Evolutionary conservation across 371 early-diverging fungal species (phyloP), one percentile per base, ranked within the genome.

Genomic region (Haplosporangium sp.): DNA sequence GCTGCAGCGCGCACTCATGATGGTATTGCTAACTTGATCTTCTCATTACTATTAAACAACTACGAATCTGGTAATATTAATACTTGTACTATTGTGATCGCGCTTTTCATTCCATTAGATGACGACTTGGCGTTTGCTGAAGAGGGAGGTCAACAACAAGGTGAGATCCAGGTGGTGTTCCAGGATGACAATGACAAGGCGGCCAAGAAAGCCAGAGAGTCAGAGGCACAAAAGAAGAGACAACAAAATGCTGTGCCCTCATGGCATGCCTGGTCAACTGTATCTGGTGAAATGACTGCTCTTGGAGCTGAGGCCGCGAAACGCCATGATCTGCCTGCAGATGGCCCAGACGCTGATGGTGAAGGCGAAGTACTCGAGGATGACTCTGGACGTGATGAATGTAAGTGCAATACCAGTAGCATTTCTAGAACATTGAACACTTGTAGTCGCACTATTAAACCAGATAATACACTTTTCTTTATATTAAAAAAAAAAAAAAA

Each of bases 181-280:
- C 92, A 92, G 68, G 91, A 91, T 69, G 93, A 95, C 56, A 88
- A 91, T 44, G 91, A 91, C 63, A 78, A 78, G 61, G 92, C 91
- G 27, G 90, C 90, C 10, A 86, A 92, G 69, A 86, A 88, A 27
- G 88, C 88, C 15, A 90, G 90, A 59, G 89, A 92, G 77, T 85
- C 87, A 6, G 94, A 94, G 64, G 87, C 90, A 0, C 91, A 90
- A 72, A 89, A 90, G 76, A 94, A 93, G 63, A 85, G 93, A 61
- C 89, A 88, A 65, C 94, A 92, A 79, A 94, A 94, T 77, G 93
- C 91, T 44, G 83, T 93, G 57, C 95, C 94, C n/a, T 90, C 90
- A 34, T 95, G 93, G 94, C 94, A 93, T 83, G 89, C 88, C 34
- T 90, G 88, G 58, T 91, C 90, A 63, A 92, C 93, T 1, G 92